These are phyloP conservation scores for Hsuehochloa calcarea DNA, from an alignment of 176 grass and related monocot genomes.

Conservation along the genomic window DNA sequence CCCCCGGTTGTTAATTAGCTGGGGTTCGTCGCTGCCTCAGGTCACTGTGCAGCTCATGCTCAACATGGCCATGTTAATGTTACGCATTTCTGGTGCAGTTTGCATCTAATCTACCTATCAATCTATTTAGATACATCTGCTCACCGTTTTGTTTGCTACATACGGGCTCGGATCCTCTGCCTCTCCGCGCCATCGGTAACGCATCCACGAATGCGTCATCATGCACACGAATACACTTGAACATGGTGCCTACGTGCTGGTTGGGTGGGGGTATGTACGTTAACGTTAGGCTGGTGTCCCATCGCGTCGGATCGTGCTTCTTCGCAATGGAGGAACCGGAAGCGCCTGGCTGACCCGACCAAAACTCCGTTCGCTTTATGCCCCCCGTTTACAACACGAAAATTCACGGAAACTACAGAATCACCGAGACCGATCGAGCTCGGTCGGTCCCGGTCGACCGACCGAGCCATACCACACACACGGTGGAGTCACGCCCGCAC, in stretches of 20 bases:
- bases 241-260: not conserved
- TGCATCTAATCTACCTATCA: not conserved
- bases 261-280: no score
- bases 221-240: not conserved
- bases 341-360: not conserved
- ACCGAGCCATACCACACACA: no score
- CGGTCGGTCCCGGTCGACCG: no score
- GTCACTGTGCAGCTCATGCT: not conserved
- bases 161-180: not conserved
- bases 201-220: not conserved
- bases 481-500: constrained; percentile 4
- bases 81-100: not conserved
- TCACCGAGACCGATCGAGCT: no score
- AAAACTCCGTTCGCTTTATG: not conserved
- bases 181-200: no score
- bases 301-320: constrained; percentile 1
- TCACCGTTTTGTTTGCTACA: not conserved
- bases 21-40: not conserved
- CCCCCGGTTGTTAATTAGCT: constrained; percentile 25
- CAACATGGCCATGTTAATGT: not conserved
- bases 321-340: not conserved
- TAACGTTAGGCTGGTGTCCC: constrained; percentile 7
- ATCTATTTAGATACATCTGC: not conserved
- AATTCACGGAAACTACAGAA: not conserved
- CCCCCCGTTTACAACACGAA: not conserved